Percentiles rank a stretch among this genome's conserved stretches.
These are phyloP conservation scores for Vishniacozyma victoriae DNA, from an alignment of 768 basidiomycete species.

Conservation along the genomic window DNA sequence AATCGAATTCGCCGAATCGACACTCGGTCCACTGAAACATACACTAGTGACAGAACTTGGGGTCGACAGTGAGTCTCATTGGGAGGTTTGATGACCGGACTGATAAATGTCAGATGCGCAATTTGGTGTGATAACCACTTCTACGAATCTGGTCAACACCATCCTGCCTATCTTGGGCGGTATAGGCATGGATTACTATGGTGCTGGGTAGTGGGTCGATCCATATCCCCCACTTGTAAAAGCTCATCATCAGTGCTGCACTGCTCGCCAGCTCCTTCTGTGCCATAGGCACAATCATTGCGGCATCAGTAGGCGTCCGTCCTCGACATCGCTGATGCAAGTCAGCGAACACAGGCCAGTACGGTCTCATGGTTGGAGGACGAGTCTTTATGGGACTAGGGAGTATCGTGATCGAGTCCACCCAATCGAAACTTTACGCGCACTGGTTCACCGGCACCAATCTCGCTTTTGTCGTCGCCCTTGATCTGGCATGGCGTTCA, in stretches of 20 bases:
- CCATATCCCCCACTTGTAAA: background rate
- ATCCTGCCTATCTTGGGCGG: conserved; percentile 43
- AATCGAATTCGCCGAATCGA: conserved; percentile 14
- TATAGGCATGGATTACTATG: conserved; percentile 44
- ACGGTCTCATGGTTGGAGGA: conserved; percentile 31
- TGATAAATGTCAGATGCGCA: conserved; percentile 23
- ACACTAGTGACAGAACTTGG: conserved; percentile 24
- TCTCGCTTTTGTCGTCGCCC: conserved; percentile 34
- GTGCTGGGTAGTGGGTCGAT: conserved; percentile 33
- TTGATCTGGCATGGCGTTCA: conserved; percentile 43
- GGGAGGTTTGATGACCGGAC: background rate
- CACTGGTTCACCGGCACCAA: conserved; percentile 37
- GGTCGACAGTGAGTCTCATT: conserved; percentile 30
- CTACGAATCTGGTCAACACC: conserved; percentile 41
- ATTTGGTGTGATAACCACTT: conserved; percentile 39
- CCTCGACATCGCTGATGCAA: conserved; percentile 1
- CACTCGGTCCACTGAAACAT: conserved; percentile 25
- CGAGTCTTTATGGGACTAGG: conserved; percentile 43
- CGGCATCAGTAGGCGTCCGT: conserved; percentile 14
- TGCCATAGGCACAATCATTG: conserved; percentile 31
- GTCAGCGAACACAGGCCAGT: conserved; percentile 21
- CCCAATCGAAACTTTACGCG: conserved; percentile 41
- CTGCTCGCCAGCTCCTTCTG: conserved; percentile 35
- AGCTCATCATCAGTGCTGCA: conserved; percentile 11
- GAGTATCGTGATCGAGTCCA: conserved; percentile 40